Evolutionary conservation across 2,329 filamentous ascomycete genomes (phyloP).

Genomic region (Fusarium euwallaceae): DNA sequence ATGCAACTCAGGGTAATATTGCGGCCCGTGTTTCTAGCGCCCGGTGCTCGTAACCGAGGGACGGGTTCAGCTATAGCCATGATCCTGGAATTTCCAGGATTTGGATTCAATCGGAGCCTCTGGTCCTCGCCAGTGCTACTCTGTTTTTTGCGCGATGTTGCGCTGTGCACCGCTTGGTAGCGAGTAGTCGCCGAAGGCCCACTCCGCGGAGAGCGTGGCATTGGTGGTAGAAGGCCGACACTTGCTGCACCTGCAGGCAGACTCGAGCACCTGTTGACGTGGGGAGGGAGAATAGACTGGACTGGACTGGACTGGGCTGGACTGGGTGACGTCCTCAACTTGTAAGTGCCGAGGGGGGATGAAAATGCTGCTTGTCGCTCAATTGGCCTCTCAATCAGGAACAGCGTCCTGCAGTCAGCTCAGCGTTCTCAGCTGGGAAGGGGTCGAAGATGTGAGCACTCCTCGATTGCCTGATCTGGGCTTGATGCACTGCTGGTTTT

Average conservation of each 20-base stretch:
- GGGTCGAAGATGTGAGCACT: constrained; percentile 10
- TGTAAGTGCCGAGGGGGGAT: constrained; percentile 30
- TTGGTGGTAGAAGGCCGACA: not conserved
- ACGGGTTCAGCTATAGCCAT: constrained; percentile 16
- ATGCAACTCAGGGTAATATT: constrained; percentile 13
- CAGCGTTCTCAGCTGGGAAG: constrained; percentile 27
- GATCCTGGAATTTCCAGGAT: constrained; percentile 20
- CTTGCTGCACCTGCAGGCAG: constrained; percentile 3
- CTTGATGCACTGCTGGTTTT: constrained; percentile 17
- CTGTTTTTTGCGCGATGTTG: not conserved
- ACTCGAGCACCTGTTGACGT: constrained; percentile 17
- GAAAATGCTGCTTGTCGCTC: constrained; percentile 16
- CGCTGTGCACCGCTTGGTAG: not conserved
- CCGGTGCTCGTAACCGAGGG: constrained; percentile 15
- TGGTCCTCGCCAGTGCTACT: not conserved
- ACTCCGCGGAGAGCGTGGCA: not conserved
- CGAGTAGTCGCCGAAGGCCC: not conserved
- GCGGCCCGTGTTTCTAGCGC: constrained; percentile 26
- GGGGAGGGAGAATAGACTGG: constrained; percentile 15
- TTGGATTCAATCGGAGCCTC: not conserved
- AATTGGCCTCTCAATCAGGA: constrained; percentile 34
- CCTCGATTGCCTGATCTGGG: constrained; percentile 25
- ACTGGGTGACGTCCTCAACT: constrained; percentile 27
- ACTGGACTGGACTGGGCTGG: not conserved
- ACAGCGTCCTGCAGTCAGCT: constrained; percentile 25